A percentile compares a stretch with the other conserved stretches of the same genome.
Evolutionary conservation across 768 basidiomycete species (phyloP).

Genomic region (Omphalotus guepiniiformis): DNA sequence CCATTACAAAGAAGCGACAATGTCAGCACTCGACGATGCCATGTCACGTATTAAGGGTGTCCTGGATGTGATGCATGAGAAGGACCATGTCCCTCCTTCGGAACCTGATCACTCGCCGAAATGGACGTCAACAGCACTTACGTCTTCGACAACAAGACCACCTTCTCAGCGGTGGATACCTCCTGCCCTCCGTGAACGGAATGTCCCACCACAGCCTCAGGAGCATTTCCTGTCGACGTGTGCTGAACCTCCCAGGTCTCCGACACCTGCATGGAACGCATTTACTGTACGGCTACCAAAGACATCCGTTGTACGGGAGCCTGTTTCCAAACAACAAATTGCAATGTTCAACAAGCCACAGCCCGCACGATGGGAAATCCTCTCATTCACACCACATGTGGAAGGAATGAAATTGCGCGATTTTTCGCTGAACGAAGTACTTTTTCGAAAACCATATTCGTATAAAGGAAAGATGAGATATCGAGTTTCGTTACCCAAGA

Average conservation of each 20-base stretch:
- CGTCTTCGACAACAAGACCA: constrained; percentile 20
- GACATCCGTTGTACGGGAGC: constrained; percentile 35
- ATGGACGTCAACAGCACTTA: constrained; percentile 15
- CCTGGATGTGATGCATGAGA: constrained; percentile 62
- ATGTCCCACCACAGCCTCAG: constrained; percentile 31
- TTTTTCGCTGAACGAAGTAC: constrained; percentile 57
- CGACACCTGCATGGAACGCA: constrained; percentile 33
- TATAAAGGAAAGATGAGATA: constrained; percentile 36
- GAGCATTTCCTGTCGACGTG: constrained; percentile 46
- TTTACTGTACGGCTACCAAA: constrained; percentile 48
- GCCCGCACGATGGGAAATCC: constrained; percentile 54
- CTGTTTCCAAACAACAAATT: constrained; percentile 46
- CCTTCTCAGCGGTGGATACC: constrained; percentile 59
- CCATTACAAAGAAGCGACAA: constrained; percentile 47
- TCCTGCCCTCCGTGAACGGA: constrained; percentile 43
- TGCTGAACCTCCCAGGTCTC: constrained; percentile 44
- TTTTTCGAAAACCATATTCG: constrained; percentile 43
- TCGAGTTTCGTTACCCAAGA: constrained; percentile 38
- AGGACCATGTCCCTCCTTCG: constrained; percentile 25
- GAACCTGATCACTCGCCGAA: constrained; percentile 21
- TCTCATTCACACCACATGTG: constrained; percentile 70
- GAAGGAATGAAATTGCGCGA: constrained; percentile 59
- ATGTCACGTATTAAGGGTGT: constrained; percentile 87
- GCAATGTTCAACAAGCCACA: constrained; percentile 35
- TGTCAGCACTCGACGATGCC: constrained; percentile 76